A percentile compares a stretch with the other conserved stretches of the same genome.
phyloP scores from a whole-genome alignment of 139 green algal species.

The Tetradesmus obliquus region DNA sequence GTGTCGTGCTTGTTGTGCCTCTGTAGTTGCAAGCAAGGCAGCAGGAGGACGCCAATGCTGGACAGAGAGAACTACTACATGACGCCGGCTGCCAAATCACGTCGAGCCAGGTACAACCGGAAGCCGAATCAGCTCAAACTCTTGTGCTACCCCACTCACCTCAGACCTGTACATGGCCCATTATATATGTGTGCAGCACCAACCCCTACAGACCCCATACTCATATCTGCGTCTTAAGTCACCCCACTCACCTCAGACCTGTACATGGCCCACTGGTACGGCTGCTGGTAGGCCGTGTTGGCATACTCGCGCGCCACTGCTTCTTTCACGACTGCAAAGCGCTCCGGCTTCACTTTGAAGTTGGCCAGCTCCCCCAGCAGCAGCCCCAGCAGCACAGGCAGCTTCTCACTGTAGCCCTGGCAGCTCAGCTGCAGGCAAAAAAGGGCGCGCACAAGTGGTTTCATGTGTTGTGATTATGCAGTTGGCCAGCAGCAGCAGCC shows the following conservation, averaged over 20 bases:
- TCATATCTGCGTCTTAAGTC: too few species aligned
- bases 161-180: conserved; percentile 82
- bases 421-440: conserved; percentile 28
- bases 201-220: too few species aligned
- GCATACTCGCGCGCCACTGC: conserved; percentile 68
- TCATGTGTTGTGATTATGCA: neutral
- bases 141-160: neutral
- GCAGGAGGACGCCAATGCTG: too few species aligned
- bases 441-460: neutral
- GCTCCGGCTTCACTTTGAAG: conserved; percentile 64
- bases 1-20: too few species aligned
- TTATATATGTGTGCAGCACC: conserved; percentile 25
- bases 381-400: conserved; percentile 71
- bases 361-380: conserved; percentile 71
- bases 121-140: too few species aligned
- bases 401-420: conserved; percentile 90
- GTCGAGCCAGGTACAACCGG: too few species aligned
- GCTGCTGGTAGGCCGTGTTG: conserved; percentile 75
- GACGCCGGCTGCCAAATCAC: too few species aligned
- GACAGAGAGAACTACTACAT: too few species aligned
- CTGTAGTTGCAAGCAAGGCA: too few species aligned
- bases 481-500: conserved; percentile 66
- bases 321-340: conserved; percentile 80
- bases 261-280: conserved; percentile 90
- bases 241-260: conserved; percentile 40